Evolutionary conservation across 257 asterid species (phyloP), one percentile per base, ranked within the genome.

Genomic region (Euphrasia confusa): DNA sequence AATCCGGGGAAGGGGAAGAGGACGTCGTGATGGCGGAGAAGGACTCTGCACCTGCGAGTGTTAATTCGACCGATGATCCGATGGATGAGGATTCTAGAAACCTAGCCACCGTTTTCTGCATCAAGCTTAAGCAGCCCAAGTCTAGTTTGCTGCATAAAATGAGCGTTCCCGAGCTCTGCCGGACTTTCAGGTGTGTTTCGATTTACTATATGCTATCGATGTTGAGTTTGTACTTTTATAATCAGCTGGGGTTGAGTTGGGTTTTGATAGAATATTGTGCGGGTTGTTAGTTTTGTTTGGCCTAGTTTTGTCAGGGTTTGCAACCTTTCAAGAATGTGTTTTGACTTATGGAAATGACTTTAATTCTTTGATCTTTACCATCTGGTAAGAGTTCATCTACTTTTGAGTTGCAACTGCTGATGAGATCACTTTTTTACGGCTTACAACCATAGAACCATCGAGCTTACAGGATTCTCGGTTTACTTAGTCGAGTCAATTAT

Each of bases 81-180:
- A 75, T 83, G 82, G 96, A 88, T 33, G 87, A 82, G 75, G 90
- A 82, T 65, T 39, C 82, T 5, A 80, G 67, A 2, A 76, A 63
- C 63, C 86, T 89, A 8, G 88, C 96, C 1, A 83, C 81, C 49
- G 93, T 92, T 26, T 92, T 92, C 67, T 80, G 88, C 54, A 89
- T 86, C 72, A 84, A 76, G 74, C 86, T 92, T 18, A 84, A 79
- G 79, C 99, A 92, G 74, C 96, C 93, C 0, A 86, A 64, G 75
- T 80, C 91, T 9, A 92, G 79, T 78, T 78, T 89, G 78, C 79
- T 83, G 75, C 85, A 89, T 60, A 92, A 92, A 68, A 92, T 92
- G 99, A 86, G 96, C 63, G 97, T 92, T 68, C 99, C 99, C 0
- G 99, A 92, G 77, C 99, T 92, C 35, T 92, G 99, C 75, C 97